A percentile compares a stretch with the other conserved stretches of the same genome.
Evolutionary conservation across 768 basidiomycete genomes (phyloP).

Genomic region (Tulasnella sp.): DNA sequence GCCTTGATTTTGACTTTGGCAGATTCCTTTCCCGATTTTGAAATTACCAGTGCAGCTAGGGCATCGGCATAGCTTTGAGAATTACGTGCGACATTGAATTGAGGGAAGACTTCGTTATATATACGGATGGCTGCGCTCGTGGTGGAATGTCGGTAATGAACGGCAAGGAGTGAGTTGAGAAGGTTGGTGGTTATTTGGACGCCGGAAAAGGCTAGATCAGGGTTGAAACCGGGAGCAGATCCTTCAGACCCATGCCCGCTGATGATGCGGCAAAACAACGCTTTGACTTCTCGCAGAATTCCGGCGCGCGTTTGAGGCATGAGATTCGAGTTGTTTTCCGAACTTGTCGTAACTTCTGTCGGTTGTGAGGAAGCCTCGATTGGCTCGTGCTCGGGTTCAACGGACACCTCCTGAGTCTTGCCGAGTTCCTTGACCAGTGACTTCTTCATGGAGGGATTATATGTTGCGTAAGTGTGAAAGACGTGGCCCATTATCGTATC

Average conservation of each 20-base stretch:
- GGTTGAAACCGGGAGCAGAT: not conserved
- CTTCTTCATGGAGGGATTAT: conserved; percentile 55
- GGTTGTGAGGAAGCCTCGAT: not conserved
- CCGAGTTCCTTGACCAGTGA: conserved; percentile 34
- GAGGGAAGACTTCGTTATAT: conserved; percentile 17
- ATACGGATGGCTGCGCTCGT: conserved; percentile 32
- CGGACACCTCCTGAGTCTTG: not conserved
- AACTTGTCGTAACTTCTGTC: not conserved
- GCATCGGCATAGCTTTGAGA: not conserved
- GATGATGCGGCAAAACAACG: conserved; percentile 51
- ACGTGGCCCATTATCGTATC: conserved; percentile 68
- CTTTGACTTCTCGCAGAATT: conserved; percentile 51
- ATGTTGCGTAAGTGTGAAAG: conserved; percentile 79
- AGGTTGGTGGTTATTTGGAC: conserved; percentile 50
- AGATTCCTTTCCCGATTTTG: not conserved
- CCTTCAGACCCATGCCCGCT: conserved; percentile 26
- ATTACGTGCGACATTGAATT: not conserved
- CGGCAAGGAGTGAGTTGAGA: conserved; percentile 68
- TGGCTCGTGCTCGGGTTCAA: not conserved
- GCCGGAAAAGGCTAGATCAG: conserved; percentile 35
- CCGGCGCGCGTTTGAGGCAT: conserved; percentile 57
- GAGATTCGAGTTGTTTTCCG: not conserved
- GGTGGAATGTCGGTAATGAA: conserved; percentile 49
- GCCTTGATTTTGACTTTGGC: conserved; percentile 29
- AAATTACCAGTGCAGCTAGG: conserved; percentile 14